Conservation (phyloP, 805 yeast genomes). For the Priceomyces medius region DNA sequence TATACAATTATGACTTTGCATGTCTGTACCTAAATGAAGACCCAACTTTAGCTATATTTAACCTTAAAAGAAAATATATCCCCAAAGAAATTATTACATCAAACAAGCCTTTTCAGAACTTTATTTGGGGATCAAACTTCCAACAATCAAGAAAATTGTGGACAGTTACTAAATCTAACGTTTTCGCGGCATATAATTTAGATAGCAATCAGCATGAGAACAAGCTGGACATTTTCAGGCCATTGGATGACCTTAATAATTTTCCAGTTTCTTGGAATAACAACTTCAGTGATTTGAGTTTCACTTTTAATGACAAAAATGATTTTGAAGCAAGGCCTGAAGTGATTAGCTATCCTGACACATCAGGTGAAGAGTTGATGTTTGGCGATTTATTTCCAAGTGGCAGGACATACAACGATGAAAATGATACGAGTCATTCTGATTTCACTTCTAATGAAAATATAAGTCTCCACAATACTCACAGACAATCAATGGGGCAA, state of each 20-base stretch:
- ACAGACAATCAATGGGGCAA: background rate
- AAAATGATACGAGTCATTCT: background rate
- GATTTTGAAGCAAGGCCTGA: slow-evolving; percentile 34
- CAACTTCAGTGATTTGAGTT: slow-evolving; percentile 47
- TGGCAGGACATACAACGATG: background rate
- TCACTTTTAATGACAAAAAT: slow-evolving; percentile 49
- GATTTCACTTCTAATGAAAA: background rate
- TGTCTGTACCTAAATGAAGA: slow-evolving; percentile 73
- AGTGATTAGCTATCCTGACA: background rate
- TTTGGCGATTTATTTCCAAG: background rate
- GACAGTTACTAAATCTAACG: slow-evolving; percentile 42
- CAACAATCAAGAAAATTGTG: slow-evolving; percentile 27
- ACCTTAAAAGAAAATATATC: slow-evolving; percentile 65
- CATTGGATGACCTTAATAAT: slow-evolving; percentile 51
- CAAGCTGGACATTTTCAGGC: slow-evolving; percentile 26
- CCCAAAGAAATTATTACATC: slow-evolving; percentile 69
- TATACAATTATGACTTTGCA: slow-evolving; percentile 67
- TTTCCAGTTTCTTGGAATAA: slow-evolving; percentile 60
- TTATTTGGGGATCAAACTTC: slow-evolving; percentile 38
- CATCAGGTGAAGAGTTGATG: background rate
- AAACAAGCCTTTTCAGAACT: slow-evolving; percentile 39
- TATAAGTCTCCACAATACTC: background rate
- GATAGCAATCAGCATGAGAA: slow-evolving; percentile 17
- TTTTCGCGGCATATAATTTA: slow-evolving; percentile 34
- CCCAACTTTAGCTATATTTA: slow-evolving; percentile 66